Evolutionary conservation across 2,329 filamentous ascomycete species (phyloP).

Genomic region (Didymella segeticola): DNA sequence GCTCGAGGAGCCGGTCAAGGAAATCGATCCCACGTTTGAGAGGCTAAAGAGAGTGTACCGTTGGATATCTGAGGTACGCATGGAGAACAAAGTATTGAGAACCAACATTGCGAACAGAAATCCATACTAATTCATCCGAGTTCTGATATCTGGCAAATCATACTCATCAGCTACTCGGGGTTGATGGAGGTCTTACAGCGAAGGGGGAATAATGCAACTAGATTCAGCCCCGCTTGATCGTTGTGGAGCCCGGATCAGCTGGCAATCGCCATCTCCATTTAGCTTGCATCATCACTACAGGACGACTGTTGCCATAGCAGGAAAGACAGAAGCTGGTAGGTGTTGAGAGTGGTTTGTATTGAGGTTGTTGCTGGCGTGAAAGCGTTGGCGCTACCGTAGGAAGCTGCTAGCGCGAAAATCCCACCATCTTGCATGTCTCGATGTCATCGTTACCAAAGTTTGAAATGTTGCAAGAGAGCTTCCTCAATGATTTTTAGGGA

Average conservation of each 20-base stretch:
- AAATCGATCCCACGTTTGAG: not conserved
- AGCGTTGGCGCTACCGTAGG: not conserved
- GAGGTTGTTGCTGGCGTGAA: not conserved
- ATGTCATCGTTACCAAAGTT: not conserved
- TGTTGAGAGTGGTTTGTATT: not conserved
- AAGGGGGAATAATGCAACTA: not conserved
- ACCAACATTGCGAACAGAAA: not conserved
- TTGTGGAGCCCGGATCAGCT: not conserved
- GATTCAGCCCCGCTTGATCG: not conserved
- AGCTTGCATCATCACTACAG: not conserved
- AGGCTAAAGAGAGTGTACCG: not conserved
- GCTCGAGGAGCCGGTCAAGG: not conserved
- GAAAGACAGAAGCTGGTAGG: not conserved
- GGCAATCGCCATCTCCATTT: not conserved
- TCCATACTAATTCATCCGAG: not conserved
- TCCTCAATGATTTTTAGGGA: not conserved
- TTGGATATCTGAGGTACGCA: not conserved
- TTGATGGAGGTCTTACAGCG: conserved; percentile 2
- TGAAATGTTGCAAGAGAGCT: not conserved
- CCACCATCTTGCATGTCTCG: not conserved
- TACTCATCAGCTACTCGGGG: not conserved
- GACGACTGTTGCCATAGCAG: not conserved
- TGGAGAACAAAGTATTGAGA: not conserved
- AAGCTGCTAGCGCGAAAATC: not conserved
- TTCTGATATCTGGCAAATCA: not conserved